These are phyloP conservation scores for Fusarium tupiense DNA, from an alignment of 2,329 filamentous ascomycete species.

Conservation along the genomic window DNA sequence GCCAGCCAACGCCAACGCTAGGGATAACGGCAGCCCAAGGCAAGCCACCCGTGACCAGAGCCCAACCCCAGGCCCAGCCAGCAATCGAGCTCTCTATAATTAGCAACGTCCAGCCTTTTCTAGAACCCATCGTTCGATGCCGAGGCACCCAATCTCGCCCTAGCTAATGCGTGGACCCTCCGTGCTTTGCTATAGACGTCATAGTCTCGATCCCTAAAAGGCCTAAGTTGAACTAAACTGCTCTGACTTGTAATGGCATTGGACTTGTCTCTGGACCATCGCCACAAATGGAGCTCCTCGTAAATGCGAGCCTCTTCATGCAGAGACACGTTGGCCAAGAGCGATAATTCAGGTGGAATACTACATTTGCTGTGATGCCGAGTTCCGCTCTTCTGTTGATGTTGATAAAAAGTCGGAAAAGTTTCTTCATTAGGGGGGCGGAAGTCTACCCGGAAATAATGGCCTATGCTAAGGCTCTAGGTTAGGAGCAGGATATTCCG, in stretches of 20 bases:
- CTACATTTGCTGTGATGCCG: background rate
- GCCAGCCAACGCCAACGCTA: background rate
- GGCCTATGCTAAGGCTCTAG: slow-evolving; percentile 1
- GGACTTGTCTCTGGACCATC: background rate
- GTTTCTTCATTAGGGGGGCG: background rate
- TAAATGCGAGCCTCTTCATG: background rate
- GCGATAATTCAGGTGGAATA: background rate
- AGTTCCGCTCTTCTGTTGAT: background rate
- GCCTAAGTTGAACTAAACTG: background rate
- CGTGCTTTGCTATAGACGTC: slow-evolving; percentile 6
- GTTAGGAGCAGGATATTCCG: background rate
- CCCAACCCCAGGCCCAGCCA: background rate
- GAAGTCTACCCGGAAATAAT: background rate
- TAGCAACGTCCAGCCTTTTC: slow-evolving; percentile 14
- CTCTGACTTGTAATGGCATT: background rate
- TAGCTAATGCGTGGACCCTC: background rate
- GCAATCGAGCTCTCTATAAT: background rate
- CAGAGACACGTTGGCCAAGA: background rate
- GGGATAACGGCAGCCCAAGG: background rate
- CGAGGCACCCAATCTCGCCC: background rate
- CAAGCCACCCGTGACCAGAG: background rate
- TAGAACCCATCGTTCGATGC: slow-evolving; percentile 1
- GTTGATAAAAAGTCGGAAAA: background rate
- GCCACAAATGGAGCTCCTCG: background rate
- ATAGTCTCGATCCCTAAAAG: background rate